Evolutionary conservation across 2,329 filamentous ascomycete species (phyloP).

Genomic region (Massarina eburnea): DNA sequence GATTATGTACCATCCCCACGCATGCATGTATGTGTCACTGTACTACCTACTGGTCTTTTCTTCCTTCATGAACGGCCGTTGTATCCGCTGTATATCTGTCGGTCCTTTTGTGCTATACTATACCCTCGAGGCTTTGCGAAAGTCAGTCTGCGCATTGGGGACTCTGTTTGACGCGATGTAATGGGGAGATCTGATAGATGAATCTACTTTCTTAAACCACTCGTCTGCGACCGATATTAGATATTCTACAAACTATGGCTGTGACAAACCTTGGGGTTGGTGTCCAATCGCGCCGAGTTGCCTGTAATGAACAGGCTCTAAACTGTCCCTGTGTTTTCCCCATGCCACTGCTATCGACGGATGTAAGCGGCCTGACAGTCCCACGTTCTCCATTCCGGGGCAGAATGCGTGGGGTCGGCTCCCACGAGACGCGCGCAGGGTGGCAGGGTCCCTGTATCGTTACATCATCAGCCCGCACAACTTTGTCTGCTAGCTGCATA

Average conservation of each 20-base stretch:
- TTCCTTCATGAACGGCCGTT: conserved; percentile 8
- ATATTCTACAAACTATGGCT: too few relatives aligned
- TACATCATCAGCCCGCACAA: not conserved
- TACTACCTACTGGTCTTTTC: not conserved
- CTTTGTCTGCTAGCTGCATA: not conserved
- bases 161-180: not conserved
- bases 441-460: too few relatives aligned
- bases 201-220: not conserved
- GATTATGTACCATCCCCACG: conserved; percentile 5
- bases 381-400: too few relatives aligned
- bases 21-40: not conserved
- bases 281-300: too few relatives aligned
- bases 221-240: too few relatives aligned
- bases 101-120: not conserved
- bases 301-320: too few relatives aligned
- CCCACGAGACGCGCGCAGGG: not conserved
- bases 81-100: conserved; percentile 1
- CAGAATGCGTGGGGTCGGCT: too few relatives aligned
- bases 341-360: too few relatives aligned
- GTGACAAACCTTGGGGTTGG: too few relatives aligned
- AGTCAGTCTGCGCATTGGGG: not conserved
- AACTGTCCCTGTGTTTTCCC: too few relatives aligned
- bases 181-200: not conserved
- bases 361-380: too few relatives aligned
- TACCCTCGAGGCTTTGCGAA: not conserved